phyloP scores from a whole-genome alignment of 176 grass and related monocot genomes.

The Raddia guianensis region DNA sequence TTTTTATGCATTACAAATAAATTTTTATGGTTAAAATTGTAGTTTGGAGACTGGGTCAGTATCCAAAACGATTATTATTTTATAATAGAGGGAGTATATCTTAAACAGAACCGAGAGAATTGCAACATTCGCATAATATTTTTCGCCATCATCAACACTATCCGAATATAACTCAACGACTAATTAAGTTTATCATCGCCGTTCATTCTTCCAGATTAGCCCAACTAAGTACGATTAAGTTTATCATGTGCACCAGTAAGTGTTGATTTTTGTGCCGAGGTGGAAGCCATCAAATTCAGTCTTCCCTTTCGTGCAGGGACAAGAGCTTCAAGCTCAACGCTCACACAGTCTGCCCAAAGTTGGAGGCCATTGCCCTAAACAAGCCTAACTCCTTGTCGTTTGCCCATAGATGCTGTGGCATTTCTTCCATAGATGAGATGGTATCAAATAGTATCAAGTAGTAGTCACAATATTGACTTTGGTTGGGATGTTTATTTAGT shows the following conservation, averaged over 20 bases:
- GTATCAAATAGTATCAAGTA: background rate
- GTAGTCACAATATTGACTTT: background rate
- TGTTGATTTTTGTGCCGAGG: too few relatives aligned
- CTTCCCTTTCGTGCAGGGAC: conserved; percentile 1
- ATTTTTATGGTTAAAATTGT: too few relatives aligned
- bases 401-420: conserved; percentile 6
- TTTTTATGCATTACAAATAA: too few relatives aligned
- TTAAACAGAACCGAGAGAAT: too few relatives aligned
- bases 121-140: too few relatives aligned
- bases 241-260: background rate
- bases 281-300: background rate
- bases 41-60: too few relatives aligned
- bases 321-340: background rate
- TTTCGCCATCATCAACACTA: background rate
- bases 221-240: too few relatives aligned
- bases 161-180: background rate
- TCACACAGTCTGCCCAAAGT: background rate
- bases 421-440: background rate
- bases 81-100: too few relatives aligned
- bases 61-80: too few relatives aligned
- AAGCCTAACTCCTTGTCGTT: conserved; percentile 20
- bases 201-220: background rate
- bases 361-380: conserved; percentile 6
- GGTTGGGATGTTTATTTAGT: background rate
- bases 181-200: background rate